Conservation (phyloP, 176 grass and related monocot species). For the Cocos nucifera region DNA sequence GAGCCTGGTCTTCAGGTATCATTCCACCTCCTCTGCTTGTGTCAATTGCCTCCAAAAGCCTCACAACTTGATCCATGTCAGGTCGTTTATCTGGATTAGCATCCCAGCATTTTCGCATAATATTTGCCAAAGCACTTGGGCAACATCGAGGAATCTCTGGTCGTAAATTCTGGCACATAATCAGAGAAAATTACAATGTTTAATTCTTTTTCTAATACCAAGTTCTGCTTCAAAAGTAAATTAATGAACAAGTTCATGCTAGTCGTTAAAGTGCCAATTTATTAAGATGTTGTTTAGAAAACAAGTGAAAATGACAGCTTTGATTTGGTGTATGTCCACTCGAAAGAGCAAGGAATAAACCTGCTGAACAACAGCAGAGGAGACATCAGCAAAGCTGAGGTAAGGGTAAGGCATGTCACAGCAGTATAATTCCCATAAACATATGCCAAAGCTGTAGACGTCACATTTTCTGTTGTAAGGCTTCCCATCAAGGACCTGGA, state of each 20-base stretch:
- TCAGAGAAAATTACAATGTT: neutral
- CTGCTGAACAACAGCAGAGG: slow-evolving; percentile 64
- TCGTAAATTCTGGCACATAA: slow-evolving; percentile 39
- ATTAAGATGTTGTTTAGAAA: too few relatives aligned
- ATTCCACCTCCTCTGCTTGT: slow-evolving; percentile 40
- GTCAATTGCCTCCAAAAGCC: slow-evolving; percentile 58
- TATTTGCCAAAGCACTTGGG: slow-evolving; percentile 41
- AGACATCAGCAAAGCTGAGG: slow-evolving; percentile 54
- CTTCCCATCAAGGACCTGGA: slow-evolving; percentile 51
- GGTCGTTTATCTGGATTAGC: slow-evolving; percentile 53
- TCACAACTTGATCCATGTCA: slow-evolving; percentile 82
- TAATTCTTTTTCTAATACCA: too few relatives aligned
- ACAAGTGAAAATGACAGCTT: too few relatives aligned
- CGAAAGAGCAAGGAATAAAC: slow-evolving; percentile 6
- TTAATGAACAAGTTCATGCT: too few relatives aligned
- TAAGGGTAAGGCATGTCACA: slow-evolving; percentile 74
- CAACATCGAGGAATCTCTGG: slow-evolving; percentile 73
- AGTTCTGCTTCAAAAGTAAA: too few relatives aligned
- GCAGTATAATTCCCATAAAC: slow-evolving; percentile 90
- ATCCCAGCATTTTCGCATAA: slow-evolving; percentile 78
- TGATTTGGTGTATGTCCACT: too few relatives aligned
- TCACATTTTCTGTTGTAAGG: slow-evolving; percentile 83
- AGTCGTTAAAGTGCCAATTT: too few relatives aligned
- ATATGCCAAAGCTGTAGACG: slow-evolving; percentile 83
- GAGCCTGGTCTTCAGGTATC: slow-evolving; percentile 23